phyloP scores from a whole-genome alignment of 2,329 filamentous ascomycete genomes.

The Phialophora verrucosa region DNA sequence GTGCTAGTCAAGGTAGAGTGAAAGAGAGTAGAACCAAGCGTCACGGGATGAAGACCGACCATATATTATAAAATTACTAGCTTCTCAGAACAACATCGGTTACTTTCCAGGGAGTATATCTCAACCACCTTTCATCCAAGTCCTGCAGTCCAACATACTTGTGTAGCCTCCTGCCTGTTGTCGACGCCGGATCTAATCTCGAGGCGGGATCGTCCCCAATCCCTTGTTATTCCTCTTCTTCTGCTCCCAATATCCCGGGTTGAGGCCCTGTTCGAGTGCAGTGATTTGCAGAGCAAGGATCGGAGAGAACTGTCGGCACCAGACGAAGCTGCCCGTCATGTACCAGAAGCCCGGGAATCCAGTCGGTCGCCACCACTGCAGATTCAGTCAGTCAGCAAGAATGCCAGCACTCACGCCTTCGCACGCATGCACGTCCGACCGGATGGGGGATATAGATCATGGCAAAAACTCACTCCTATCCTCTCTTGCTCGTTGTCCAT shows the following conservation, averaged over 20 bases:
- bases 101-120: no score
- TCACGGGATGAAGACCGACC: no score
- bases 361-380: conserved; percentile 59
- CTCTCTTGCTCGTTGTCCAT: conserved; percentile 63
- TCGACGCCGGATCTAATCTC: not conserved
- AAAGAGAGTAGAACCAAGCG: no score
- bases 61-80: no score
- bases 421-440: not conserved
- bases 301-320: conserved; percentile 66
- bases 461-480: conserved; percentile 44
- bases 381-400: not conserved
- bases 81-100: no score
- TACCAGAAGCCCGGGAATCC: conserved; percentile 71
- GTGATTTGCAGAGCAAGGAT: conserved; percentile 59
- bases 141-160: not conserved
- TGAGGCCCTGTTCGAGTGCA: conserved; percentile 39
- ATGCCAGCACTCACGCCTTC: no score
- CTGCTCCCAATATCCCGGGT: conserved; percentile 10
- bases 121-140: no score
- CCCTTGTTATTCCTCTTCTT: conserved; percentile 7
- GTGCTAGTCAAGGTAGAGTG: no score
- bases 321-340: conserved; percentile 67
- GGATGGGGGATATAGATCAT: no score
- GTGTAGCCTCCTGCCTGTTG: not conserved
- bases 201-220: not conserved